A percentile compares a stretch with the other conserved stretches of the same genome.
phyloP scores from a whole-genome alignment of 805 yeast species.

The Spathaspora gorwiae region DNA sequence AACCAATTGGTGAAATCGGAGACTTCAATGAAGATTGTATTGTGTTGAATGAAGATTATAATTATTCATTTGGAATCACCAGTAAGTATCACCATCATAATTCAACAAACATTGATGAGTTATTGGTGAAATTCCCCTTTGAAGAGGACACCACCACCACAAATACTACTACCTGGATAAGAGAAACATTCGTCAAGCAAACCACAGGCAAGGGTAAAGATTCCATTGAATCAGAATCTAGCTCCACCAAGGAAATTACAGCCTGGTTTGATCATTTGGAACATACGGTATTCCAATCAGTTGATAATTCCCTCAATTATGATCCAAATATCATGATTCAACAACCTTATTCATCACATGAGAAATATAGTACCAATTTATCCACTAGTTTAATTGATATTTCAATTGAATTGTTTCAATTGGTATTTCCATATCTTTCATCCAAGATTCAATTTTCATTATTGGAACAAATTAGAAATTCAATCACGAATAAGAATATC shows the following conservation, averaged over 20 bases:
- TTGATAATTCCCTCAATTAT: slow-evolving; percentile 24
- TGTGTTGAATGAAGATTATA: slow-evolving; percentile 44
- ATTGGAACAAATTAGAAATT: slow-evolving; percentile 69
- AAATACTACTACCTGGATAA: slow-evolving; percentile 2
- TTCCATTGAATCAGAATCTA: slow-evolving; percentile 20
- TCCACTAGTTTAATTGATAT: slow-evolving; percentile 55
- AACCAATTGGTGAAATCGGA: slow-evolving; percentile 10
- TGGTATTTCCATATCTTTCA: slow-evolving; percentile 66
- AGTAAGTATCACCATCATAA: slow-evolving; percentile 35
- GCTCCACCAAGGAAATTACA: slow-evolving; percentile 5
- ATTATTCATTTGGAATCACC: slow-evolving; percentile 50
- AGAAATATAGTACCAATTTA: slow-evolving; percentile 23
- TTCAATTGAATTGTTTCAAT: slow-evolving; percentile 71
- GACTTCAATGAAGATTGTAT: slow-evolving; percentile 22
- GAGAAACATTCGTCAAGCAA: slow-evolving; percentile 5
- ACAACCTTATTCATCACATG: slow-evolving; percentile 20
- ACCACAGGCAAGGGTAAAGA: slow-evolving; percentile 10
- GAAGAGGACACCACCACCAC: not conserved
- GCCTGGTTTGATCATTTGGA: slow-evolving; percentile 35
- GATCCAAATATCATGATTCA: slow-evolving; percentile 28
- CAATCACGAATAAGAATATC: slow-evolving; percentile 32
- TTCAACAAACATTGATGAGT: slow-evolving; percentile 29
- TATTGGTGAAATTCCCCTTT: slow-evolving; percentile 22
- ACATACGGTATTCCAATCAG: slow-evolving; percentile 13
- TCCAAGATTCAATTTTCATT: slow-evolving; percentile 80